Percentiles rank a stretch among this genome's conserved stretches.
phyloP scores from a whole-genome alignment of 306 rosid genomes.

The Cicer judaicum region DNA sequence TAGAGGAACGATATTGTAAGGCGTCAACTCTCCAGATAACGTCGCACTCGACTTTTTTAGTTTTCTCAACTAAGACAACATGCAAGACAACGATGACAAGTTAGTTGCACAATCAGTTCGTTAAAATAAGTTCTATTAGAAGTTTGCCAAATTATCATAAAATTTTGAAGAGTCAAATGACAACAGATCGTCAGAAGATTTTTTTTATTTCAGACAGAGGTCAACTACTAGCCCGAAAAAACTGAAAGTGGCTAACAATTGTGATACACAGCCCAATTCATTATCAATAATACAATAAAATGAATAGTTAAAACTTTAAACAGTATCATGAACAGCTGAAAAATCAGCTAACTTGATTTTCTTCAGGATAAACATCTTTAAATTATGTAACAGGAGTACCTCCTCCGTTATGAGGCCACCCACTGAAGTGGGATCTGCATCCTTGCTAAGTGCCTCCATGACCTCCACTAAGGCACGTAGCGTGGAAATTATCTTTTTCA shows the following conservation, averaged over 20 bases:
- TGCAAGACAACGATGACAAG: constrained; percentile 38
- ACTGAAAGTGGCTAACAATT: constrained; percentile 32
- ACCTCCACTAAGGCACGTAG: constrained; percentile 90
- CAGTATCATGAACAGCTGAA: constrained; percentile 22
- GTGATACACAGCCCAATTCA: constrained; percentile 18
- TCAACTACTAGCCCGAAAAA: constrained; percentile 28
- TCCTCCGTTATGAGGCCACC: constrained; percentile 84
- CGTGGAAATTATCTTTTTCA: constrained; percentile 78
- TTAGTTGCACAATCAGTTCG: constrained; percentile 32
- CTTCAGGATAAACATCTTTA: constrained; percentile 33
- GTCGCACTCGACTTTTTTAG: constrained; percentile 60
- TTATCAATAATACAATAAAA: constrained; percentile 35
- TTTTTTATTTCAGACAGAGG: not conserved
- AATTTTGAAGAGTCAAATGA: constrained; percentile 42
- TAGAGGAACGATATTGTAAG: constrained; percentile 91
- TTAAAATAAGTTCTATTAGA: constrained; percentile 25
- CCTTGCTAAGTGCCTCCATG: constrained; percentile 84
- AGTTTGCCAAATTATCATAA: constrained; percentile 25
- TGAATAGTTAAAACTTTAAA: not conserved
- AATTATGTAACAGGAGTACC: constrained; percentile 56
- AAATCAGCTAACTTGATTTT: constrained; percentile 26
- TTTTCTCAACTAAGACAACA: constrained; percentile 71
- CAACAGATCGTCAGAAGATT: constrained; percentile 2
- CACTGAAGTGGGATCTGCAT: constrained; percentile 83
- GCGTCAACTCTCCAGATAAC: constrained; percentile 71